Evolutionary conservation across 768 basidiomycete genomes (phyloP).

Genomic region (Tricholoma terreum): DNA sequence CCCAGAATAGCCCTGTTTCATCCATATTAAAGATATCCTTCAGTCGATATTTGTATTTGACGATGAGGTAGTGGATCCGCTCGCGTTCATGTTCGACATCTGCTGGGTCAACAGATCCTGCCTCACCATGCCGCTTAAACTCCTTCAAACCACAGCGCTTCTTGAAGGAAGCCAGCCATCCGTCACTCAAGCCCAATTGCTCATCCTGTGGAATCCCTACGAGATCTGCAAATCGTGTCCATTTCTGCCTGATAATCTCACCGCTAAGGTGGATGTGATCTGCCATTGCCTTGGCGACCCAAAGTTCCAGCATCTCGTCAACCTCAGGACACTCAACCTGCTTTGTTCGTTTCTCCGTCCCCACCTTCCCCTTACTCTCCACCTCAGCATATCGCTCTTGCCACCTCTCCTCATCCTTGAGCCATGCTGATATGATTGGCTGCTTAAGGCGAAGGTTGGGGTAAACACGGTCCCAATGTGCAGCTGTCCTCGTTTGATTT

Average conservation of each 20-base stretch:
- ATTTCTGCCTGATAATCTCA: no score
- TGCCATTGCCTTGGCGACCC: constrained; percentile 21
- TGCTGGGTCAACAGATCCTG: constrained; percentile 27
- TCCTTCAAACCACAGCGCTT: constrained; percentile 16
- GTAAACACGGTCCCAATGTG: constrained; percentile 29
- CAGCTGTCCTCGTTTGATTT: constrained; percentile 29
- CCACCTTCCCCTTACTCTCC: background rate
- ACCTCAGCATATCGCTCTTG: constrained; percentile 8
- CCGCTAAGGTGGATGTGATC: no score
- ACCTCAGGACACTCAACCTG: constrained; percentile 3
- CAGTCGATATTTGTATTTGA: constrained; percentile 24
- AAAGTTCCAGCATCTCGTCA: no score
- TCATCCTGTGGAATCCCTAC: no score
- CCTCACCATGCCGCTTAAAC: constrained; percentile 32
- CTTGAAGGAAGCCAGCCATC: no score
- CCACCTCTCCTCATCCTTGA: constrained; percentile 21
- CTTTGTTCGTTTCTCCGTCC: background rate
- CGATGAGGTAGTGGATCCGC: constrained; percentile 8
- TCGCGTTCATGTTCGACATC: constrained; percentile 12
- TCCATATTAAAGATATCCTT: constrained; percentile 29
- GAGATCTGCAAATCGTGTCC: no score
- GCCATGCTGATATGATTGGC: constrained; percentile 32
- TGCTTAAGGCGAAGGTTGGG: constrained; percentile 29
- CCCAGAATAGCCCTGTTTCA: no score
- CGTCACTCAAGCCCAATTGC: no score